Conservation (phyloP, 2,329 filamentous ascomycete genomes). For the Akanthomyces uredinophilus region DNA sequence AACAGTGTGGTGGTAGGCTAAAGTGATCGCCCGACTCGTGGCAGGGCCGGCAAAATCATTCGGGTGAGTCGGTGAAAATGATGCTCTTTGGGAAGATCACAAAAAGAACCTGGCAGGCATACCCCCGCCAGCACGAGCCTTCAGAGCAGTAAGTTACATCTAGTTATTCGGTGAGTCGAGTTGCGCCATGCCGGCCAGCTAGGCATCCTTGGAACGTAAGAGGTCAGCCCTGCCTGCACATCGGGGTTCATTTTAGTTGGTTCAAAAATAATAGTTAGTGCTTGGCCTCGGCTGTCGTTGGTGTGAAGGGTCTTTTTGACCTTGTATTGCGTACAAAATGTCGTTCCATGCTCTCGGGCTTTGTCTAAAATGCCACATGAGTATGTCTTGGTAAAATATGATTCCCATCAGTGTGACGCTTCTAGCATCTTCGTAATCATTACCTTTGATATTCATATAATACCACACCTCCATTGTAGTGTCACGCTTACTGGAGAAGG, state of each 20-base stretch:
- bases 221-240: not conserved
- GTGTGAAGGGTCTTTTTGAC: not conserved
- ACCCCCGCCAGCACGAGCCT: too few species aligned
- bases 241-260: not conserved
- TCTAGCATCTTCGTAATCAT: not conserved
- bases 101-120: not conserved
- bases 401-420: not conserved
- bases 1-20: too few species aligned
- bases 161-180: not conserved
- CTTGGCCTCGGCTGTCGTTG: slow-evolving; percentile 7
- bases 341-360: not conserved
- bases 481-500: not conserved
- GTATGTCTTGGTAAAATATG: not conserved
- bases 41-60: not conserved
- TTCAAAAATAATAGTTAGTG: not conserved
- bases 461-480: not conserved
- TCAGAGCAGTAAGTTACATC: not conserved
- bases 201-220: not conserved
- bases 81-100: not conserved
- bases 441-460: not conserved
- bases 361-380: not conserved
- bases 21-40: not conserved
- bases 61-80: not conserved
- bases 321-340: too few species aligned
- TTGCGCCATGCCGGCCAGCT: not conserved